Evolutionary conservation across 371 early-diverging fungal genomes (phyloP), one percentile per base, ranked within the genome.

Genomic region (Mycotypha africana): DNA sequence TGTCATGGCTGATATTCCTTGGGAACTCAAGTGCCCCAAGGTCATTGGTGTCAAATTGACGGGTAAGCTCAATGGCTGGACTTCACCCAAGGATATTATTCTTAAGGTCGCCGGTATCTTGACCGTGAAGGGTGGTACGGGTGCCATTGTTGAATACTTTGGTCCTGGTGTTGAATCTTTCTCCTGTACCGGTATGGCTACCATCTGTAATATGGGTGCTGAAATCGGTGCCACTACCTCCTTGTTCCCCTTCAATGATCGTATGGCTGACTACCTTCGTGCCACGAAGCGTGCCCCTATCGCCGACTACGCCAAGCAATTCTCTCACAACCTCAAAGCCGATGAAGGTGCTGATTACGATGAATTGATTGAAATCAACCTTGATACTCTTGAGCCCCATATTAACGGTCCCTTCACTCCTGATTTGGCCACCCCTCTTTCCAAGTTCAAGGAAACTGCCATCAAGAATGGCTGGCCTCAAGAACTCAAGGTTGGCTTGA

Each of bases 191-290:
- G 98, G 95, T 45, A 95, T 95, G 96, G 95, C 89, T 17, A 96
- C 95, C 33, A 91, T 97, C 59, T 95, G 96, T 71, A 95, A 96
- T 74, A 97, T 95, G 96, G 96, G 95, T 48, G 94, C 96, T 26
- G 96, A 97, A 70, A 86, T 95, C 42, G 96, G 96, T 32, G 94
- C 95, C 30, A 95, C 96, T 39, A 93, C 96, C 14, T 92, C 93
- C 11, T 56, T 95, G 28, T 97, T 97, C 81, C 98, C 98, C 25
- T 95, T 82, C 78, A 89, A 86, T 49, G 51, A 66, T 14, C 81
- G 84, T 57, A 97, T 96, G 95, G 64, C 65, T 22, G 79, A 83
- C 35, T 97, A 93, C 58, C 78, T 97, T 45, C 62, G 73, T 30
- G 87, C 94, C 34, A 97, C 98, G 28, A 73, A 77, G 52, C 89